Evolutionary conservation across 805 yeast genomes (phyloP).

Genomic region (Lipomyces mesembrius): DNA sequence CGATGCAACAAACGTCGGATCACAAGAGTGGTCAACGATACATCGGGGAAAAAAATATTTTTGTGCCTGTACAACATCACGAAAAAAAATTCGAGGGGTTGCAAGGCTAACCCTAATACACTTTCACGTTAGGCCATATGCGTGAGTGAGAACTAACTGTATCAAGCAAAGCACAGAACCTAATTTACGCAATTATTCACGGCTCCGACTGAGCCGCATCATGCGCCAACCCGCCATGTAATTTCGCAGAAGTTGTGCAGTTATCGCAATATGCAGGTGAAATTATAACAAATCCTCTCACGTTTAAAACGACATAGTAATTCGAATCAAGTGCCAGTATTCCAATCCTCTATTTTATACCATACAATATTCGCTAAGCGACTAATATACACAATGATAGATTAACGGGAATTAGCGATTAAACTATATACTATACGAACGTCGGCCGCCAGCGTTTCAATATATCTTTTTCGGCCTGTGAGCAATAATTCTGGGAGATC

Average conservation of each 20-base stretch:
- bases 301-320: no score
- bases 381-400: slow-evolving; percentile 1
- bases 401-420: not conserved
- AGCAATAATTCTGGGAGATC: slow-evolving; percentile 17
- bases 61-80: not conserved
- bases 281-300: no score
- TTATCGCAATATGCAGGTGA: not conserved
- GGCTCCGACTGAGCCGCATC: no score
- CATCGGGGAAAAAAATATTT: not conserved
- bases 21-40: not conserved
- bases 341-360: not conserved
- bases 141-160: no score
- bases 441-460: slow-evolving; percentile 21
- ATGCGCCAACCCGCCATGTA: no score
- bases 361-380: not conserved
- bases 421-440: not conserved
- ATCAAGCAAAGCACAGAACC: no score
- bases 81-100: not conserved
- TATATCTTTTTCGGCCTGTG: slow-evolving; percentile 15
- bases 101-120: not conserved
- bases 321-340: not conserved
- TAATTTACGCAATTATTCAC: no score
- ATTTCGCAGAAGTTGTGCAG: no score
- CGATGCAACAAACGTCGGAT: not conserved
- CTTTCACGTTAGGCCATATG: not conserved